Evolutionary conservation across 2,329 filamentous ascomycete genomes (phyloP).

Genomic region (Davidsoniella neocaledoniae): DNA sequence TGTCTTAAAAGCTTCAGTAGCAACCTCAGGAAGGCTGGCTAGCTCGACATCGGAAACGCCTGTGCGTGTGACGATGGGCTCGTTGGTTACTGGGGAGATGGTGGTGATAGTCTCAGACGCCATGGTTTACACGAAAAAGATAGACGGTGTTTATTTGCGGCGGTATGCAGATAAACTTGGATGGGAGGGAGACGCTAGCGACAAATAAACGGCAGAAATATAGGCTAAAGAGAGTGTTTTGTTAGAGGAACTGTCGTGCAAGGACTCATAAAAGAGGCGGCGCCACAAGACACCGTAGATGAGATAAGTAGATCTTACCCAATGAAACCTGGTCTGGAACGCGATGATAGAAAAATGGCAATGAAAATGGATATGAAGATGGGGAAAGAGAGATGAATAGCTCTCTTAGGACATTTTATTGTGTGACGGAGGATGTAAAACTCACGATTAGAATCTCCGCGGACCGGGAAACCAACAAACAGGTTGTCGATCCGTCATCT

Average conservation of each 20-base stretch:
- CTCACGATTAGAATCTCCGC: background rate
- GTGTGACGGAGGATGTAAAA: no score
- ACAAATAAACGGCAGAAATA: background rate
- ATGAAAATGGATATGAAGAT: no score
- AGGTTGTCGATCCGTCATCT: no score
- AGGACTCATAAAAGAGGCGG: no score
- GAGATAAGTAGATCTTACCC: no score
- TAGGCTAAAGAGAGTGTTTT: background rate
- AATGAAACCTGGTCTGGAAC: no score
- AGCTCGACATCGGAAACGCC: conserved; percentile 58
- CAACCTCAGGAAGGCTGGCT: conserved; percentile 50
- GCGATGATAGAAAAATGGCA: no score
- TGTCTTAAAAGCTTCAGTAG: conserved; percentile 57
- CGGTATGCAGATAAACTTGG: conserved; percentile 14
- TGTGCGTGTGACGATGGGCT: conserved; percentile 63
- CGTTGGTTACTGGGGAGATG: conserved; percentile 80
- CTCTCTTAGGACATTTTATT: no score
- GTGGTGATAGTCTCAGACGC: conserved; percentile 52
- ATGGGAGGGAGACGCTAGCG: background rate
- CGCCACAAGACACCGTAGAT: no score
- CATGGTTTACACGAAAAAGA: conserved; percentile 24
- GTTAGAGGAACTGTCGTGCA: background rate
- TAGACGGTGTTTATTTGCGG: no score
- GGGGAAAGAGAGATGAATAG: no score
- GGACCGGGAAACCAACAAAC: background rate